phyloP scores from a whole-genome alignment of 805 yeast species.

The Kuraishia capsulata region DNA sequence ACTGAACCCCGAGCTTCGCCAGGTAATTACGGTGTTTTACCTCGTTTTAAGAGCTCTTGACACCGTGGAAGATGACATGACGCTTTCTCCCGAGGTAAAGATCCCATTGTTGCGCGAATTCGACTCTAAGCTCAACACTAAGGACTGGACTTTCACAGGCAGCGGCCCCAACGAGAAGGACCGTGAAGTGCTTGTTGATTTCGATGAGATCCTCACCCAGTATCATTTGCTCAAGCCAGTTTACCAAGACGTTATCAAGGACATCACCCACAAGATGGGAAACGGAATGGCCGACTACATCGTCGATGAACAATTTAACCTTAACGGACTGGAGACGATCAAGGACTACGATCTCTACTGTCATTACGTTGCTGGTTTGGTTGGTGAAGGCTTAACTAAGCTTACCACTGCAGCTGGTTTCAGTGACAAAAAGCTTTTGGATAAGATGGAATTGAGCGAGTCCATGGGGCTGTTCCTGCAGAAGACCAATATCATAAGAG shows the following conservation, averaged over 20 bases:
- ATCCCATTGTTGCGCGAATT: slow-evolving; percentile 67
- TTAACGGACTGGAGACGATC: slow-evolving; percentile 69
- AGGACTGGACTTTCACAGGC: slow-evolving; percentile 78
- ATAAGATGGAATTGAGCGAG: slow-evolving; percentile 52
- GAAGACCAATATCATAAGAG: slow-evolving; percentile 93
- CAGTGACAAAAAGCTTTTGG: slow-evolving; percentile 44
- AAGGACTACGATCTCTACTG: slow-evolving; percentile 87
- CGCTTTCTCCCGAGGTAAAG: slow-evolving; percentile 62
- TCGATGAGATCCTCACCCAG: slow-evolving; percentile 59
- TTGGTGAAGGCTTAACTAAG: slow-evolving; percentile 91
- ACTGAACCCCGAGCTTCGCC: slow-evolving; percentile 80
- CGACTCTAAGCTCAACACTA: slow-evolving; percentile 47
- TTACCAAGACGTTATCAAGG: slow-evolving; percentile 71
- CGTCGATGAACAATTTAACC: slow-evolving; percentile 65
- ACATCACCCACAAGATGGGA: slow-evolving; percentile 83
- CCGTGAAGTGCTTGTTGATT: slow-evolving; percentile 71
- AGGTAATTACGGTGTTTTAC: slow-evolving; percentile 77
- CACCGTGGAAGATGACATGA: slow-evolving; percentile 95
- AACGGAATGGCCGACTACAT: slow-evolving; percentile 96
- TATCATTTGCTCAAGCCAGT: slow-evolving; percentile 64
- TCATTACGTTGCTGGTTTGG: slow-evolving; percentile 95
- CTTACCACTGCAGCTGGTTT: slow-evolving; percentile 70
- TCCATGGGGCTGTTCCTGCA: slow-evolving; percentile 95
- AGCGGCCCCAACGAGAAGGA: slow-evolving; percentile 74
- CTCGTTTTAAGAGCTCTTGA: slow-evolving; percentile 84